These are phyloP conservation scores for Paramarasmius palmivorus DNA, from an alignment of 1,284 basidiomycete genomes.

Conservation along the genomic window DNA sequence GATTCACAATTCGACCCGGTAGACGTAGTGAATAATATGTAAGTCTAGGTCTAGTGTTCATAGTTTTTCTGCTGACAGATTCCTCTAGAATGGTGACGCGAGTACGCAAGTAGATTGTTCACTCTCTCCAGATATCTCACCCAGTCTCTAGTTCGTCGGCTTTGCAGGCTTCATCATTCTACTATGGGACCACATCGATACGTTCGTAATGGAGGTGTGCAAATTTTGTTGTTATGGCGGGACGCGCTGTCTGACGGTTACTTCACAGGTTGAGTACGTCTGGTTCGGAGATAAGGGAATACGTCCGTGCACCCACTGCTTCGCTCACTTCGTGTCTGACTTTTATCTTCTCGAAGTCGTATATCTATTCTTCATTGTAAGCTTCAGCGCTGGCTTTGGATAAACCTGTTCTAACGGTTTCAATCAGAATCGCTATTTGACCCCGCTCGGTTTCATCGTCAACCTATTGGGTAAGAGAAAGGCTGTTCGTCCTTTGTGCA, in stretches of 20 bases:
- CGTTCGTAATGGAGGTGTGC: neutral
- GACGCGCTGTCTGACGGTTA: neutral
- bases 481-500: constrained; percentile 9
- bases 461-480: constrained; percentile 39
- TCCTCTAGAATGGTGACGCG: no score
- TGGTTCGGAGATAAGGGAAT: neutral
- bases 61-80: no score
- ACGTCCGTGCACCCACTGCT: neutral
- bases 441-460: constrained; percentile 43
- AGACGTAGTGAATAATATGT: no score
- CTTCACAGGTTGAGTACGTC: neutral
- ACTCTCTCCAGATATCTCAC: no score
- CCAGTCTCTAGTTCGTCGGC: constrained; percentile 16
- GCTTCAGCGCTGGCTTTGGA: constrained; percentile 15
- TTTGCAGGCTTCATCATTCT: constrained; percentile 24
- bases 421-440: constrained; percentile 41
- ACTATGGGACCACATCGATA: constrained; percentile 3
- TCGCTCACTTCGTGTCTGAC: neutral
- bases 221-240: neutral
- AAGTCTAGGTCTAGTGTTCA: no score
- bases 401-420: neutral
- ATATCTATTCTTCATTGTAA: constrained; percentile 3
- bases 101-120: no score
- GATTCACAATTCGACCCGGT: no score
- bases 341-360: neutral